phyloP scores from a whole-genome alignment of 306 rosid genomes.

The Quercus gilva region DNA sequence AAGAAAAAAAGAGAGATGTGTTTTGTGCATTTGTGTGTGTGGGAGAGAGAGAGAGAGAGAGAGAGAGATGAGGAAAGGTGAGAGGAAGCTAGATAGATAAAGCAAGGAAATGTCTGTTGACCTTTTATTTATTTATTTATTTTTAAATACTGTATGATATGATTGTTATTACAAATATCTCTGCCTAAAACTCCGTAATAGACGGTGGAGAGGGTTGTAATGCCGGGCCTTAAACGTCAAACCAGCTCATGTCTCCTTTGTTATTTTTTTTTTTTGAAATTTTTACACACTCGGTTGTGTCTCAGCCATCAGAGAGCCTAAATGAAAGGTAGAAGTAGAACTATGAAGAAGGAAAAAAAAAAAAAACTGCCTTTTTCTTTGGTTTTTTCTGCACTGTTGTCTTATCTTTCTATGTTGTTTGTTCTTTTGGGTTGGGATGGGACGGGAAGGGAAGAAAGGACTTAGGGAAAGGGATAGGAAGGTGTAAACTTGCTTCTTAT shows the following conservation, averaged over 20 bases:
- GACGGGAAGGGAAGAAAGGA: background rate
- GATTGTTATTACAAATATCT: background rate
- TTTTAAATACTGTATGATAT: background rate
- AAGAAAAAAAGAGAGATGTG: slow-evolving; percentile 1
- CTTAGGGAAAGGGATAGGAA: background rate
- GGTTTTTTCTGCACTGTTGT: background rate
- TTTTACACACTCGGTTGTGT: background rate
- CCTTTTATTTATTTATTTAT: slow-evolving; percentile 19
- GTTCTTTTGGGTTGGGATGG: no score
- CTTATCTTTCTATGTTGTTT: background rate
- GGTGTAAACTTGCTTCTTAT: background rate
- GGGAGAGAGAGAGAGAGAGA: slow-evolving; percentile 1
- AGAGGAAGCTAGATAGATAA: slow-evolving; percentile 29
- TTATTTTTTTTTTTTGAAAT: slow-evolving; percentile 3
- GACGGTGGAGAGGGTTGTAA: slow-evolving; percentile 20
- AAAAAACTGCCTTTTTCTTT: background rate
- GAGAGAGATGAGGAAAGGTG: slow-evolving; percentile 14
- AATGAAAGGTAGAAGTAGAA: background rate
- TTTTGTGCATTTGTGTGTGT: background rate
- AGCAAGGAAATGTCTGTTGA: slow-evolving; percentile 35
- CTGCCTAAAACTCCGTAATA: slow-evolving; percentile 20
- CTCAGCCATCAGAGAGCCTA: background rate
- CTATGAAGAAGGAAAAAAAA: no score
- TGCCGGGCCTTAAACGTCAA: slow-evolving; percentile 27
- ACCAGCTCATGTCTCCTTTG: background rate